Base-by-base conservation (phyloP, 345 rosid species). In the Sisymbrium irio region DNA sequence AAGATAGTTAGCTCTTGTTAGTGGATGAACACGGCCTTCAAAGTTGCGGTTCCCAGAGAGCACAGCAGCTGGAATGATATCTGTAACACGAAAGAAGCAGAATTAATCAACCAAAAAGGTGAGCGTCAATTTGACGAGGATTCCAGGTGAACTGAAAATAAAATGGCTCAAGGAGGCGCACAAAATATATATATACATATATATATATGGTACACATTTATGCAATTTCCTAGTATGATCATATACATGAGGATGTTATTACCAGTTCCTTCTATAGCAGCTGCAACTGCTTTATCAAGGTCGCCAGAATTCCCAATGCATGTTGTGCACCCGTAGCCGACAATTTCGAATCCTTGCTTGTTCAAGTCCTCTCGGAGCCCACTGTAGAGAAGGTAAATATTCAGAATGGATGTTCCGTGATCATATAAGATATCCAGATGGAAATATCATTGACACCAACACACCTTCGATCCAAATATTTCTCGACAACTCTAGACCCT, bases 21-120 rank as follows among this genome's bases (percentile, higher is more conserved):
- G 77, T 41, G 97, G 85, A 77, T 90, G 98, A 67, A 87, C 90
- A 62, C 92, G 90, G 0, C 98, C 97, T 76, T 93, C 98, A 78
- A 90, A 90, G 78, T 93, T 90, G 35, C 90, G 67, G 72, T 90
- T 90, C 37, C 93, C 97, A 61, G 98, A 90, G 39, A 93, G 90
- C 81, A 93, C 97, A 70, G 97, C 92, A 33, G 93, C 89, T 3
- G 89, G 89, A 41, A 93, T 71, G 36, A 93, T 74, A 77, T 90
- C 97, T 87, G 90, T 53, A 35, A 64, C 39, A 67, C 37, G 0
- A 25, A 68, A 37, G 41, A 59, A 68, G 15, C 41, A 72, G 25
- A 47, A 15, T 9, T 7, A 9, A 54, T 53, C 65, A 65, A 69
- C 45, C 66, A 71, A 27, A 30, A 70, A 50, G 18, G 27, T 25